phyloP scores from a whole-genome alignment of 257 asterid species.

The Prunella vulgaris region DNA sequence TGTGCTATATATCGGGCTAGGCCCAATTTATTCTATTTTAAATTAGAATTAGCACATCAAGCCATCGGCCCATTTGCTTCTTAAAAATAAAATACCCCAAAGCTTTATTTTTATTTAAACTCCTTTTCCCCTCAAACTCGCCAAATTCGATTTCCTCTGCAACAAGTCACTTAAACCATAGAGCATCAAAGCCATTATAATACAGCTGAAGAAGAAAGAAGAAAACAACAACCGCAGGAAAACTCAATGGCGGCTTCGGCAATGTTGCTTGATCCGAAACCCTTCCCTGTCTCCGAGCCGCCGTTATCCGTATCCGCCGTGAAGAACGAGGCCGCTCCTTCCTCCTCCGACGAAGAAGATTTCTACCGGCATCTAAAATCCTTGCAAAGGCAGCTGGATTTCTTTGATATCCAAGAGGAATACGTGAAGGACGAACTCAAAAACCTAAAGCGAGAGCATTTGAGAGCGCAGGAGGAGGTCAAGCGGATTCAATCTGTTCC shows the following conservation, averaged over 20 bases:
- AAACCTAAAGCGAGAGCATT: slow-evolving; percentile 12
- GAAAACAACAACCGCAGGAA: background rate
- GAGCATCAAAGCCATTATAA: background rate
- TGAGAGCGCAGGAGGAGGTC: slow-evolving; percentile 16
- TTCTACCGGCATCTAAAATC: slow-evolving; percentile 33
- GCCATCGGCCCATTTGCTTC: background rate
- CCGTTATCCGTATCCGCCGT: background rate
- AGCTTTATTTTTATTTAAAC: background rate
- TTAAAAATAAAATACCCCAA: background rate
- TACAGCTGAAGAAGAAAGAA: background rate
- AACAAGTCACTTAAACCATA: slow-evolving; percentile 1
- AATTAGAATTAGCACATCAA: background rate
- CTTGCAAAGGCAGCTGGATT: slow-evolving; percentile 3
- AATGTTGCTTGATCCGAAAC: slow-evolving; percentile 14
- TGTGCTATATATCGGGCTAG: background rate
- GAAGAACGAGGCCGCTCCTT: background rate
- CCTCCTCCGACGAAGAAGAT: slow-evolving; percentile 7
- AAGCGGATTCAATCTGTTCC: slow-evolving; percentile 13
- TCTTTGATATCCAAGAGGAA: background rate
- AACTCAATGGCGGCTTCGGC: slow-evolving; percentile 14
- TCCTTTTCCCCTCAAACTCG: background rate
- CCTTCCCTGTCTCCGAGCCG: background rate
- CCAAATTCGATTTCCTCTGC: slow-evolving; percentile 2
- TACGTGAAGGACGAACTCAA: slow-evolving; percentile 15
- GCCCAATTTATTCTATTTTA: background rate